phyloP scores from a whole-genome alignment of 352 stramenopile genomes.

The Globisporangium nagaii region DNA sequence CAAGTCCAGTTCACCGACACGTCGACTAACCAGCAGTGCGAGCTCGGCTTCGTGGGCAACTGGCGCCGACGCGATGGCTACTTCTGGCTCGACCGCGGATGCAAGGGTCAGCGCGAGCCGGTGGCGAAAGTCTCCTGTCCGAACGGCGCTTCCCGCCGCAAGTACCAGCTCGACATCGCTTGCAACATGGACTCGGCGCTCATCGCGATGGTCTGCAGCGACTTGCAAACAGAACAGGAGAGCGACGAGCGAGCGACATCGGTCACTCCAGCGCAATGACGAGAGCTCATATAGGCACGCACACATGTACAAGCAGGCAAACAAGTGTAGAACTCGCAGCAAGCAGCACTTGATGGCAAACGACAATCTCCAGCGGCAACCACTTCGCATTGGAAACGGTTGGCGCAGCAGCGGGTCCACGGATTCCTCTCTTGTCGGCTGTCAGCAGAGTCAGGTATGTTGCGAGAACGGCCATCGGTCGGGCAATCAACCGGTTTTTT shows the following conservation, averaged over 20 bases:
- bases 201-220: constrained; percentile 22
- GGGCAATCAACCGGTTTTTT: too few species aligned
- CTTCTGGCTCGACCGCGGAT: constrained; percentile 4
- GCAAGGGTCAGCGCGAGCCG: background rate
- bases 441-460: too few species aligned
- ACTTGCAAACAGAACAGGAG: constrained; percentile 14
- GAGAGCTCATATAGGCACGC: too few species aligned
- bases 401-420: too few species aligned
- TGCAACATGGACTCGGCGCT: constrained; percentile 21
- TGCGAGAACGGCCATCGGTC: too few species aligned
- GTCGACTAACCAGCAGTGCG: background rate
- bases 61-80: background rate
- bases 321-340: too few species aligned
- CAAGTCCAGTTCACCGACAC: background rate
- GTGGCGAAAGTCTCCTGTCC: background rate
- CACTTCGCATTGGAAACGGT: too few species aligned
- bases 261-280: background rate
- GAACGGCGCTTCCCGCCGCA: background rate
- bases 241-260: background rate
- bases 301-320: too few species aligned
- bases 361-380: too few species aligned
- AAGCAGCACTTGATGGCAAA: too few species aligned
- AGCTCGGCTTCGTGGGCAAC: constrained; percentile 1
- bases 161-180: constrained; percentile 22
- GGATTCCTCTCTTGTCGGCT: too few species aligned